Base-by-base conservation (phyloP, 371 early-diverging fungal species). In the Syncephalastrum monosporum region DNA sequence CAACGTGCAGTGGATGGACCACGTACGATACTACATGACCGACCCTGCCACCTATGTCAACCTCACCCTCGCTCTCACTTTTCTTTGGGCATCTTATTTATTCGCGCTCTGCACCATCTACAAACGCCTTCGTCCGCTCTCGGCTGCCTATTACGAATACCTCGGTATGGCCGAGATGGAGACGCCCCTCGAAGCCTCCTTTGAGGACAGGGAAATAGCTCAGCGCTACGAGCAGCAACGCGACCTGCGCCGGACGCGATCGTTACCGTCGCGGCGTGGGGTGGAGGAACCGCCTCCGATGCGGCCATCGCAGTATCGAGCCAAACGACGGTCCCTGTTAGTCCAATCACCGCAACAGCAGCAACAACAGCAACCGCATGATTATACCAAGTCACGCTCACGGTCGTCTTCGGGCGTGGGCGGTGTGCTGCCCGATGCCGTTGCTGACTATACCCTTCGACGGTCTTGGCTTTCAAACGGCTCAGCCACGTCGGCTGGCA, bases 81-180 rank as follows among this genome's bases (percentile, higher is more conserved):
- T 77, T 49, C 42, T 73, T 15, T 77, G 74, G 74, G 62, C 63
- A 53, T 47, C 64, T 16, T 77, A 71, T 53, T 51, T 74, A 5
- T 64, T 73, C 50, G 57, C 95, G 51, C 70, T 98, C 19, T 77
- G 73, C 53, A 83, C 77, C 4, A 81, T 96, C 16, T 83, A 87
- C 50, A 71, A 72, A 41, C 91, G 87, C 63, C 94, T 92, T 1
- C 79, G 84, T 16, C 92, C 93, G 55, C 74, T 96, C 42, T 79
- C 85, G 33, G 85, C 92, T 8, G 84, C 88, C 10, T 60, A 60
- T 21, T 74, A 74, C 33, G 71, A 74, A 51, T 70, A 70, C 27
- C 54, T 74, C 33, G 64, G 64, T 23, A 44, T 70, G 24, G 48
- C 59, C 12, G 56, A 56, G 3, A 56, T 60, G 21, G 46, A 47